Evolutionary conservation across 1,139 yeast genomes (phyloP), one percentile per base, ranked within the genome.

Genomic region (Lodderomyces theae): DNA sequence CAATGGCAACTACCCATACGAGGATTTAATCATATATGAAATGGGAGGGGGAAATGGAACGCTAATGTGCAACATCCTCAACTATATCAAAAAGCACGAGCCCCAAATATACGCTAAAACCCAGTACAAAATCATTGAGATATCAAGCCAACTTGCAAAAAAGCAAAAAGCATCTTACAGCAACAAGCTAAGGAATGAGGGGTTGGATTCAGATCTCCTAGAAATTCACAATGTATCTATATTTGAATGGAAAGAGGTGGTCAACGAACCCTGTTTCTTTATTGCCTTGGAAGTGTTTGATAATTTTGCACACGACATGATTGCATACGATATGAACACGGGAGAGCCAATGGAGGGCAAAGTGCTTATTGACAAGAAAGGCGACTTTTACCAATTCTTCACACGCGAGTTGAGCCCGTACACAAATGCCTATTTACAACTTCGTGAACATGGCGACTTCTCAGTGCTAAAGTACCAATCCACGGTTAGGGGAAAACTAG

Each of bases 11-110:
- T 81, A 77, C 48, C 86, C 87, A 0, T 77, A 79, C 50, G 65
- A 75, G 28, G 88, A 82, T 51, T 66, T 87, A 38, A 69, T 80
- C 6, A 84, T 87, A 11, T 88, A 86, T 60, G 96, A 88, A 62
- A 80, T 86, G 74, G 96, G 96, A 43, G 95, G 92, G 28, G 96
- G 96, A 49, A 87, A 87, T 54, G 95, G 95, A 41, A 87, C 95
- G 0, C 61, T 87, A 43, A 87, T 87, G 96, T 62, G 77, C 44
- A 83, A 87, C 54, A 77, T 87, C n/a, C 63, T 87, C 50, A 82
- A 81, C 52, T 87, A 73, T 55, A 74, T 87, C 46, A 71, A 79
- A 46, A 65, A 64, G 18, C 66, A 73, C 15, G 84, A 83, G 47
- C 92, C 95, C 0, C 89, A 84, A 33, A 80, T 86, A 10, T 88